Base-by-base conservation (phyloP, 768 basidiomycete species). In the Trametopsis cervina region DNA sequence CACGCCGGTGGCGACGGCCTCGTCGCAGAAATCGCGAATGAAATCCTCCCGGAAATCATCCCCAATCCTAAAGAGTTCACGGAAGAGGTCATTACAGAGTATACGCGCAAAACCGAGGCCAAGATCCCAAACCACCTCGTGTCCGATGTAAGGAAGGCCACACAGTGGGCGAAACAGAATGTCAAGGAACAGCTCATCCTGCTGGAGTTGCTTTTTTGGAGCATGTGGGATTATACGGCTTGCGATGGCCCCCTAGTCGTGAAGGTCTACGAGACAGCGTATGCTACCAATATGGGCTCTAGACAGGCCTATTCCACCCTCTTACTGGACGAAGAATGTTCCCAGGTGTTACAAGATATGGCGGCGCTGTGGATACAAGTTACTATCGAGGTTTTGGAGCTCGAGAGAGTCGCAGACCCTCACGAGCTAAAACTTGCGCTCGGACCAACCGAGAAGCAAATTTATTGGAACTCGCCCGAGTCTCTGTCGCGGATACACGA, bases 131-230 rank as follows among this genome's bases (percentile, higher is more conserved):
- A 68, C 40, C 60, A 64, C 10, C 63, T 73, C 18, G 63, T 54
- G n/a, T 63, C 65, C 2, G 74, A 86, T 54, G 82, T 81, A 15
- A 74, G 72, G 52, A 69, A 71, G 15, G 81, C 79, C 9, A 74
- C 80, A n/a, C 63, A 67, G 35, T 85, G 82, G 78, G 83, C 77
- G 33, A 87, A 85, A 66, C 83, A 90, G 63, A 84, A 79, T 57
- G 60, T 75, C 25, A 78, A 76, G 57, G 84, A 93, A 58, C 94
- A 95, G 62, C 68, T 91, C 36, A 80, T 82, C 10, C 60, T 92
- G 37, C 68, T 96, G 42, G 90, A 96, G 55, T 78, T 94, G 26
- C 71, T 96, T 39, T 97, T 96, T 65, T 89, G 89, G 80, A 75
- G 81, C 4, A 83, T 92, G 77, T 94, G 85, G 81, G 80, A 77